Base-by-base conservation (phyloP, 2,329 filamentous ascomycete species). In the Colletotrichum incanum region DNA sequence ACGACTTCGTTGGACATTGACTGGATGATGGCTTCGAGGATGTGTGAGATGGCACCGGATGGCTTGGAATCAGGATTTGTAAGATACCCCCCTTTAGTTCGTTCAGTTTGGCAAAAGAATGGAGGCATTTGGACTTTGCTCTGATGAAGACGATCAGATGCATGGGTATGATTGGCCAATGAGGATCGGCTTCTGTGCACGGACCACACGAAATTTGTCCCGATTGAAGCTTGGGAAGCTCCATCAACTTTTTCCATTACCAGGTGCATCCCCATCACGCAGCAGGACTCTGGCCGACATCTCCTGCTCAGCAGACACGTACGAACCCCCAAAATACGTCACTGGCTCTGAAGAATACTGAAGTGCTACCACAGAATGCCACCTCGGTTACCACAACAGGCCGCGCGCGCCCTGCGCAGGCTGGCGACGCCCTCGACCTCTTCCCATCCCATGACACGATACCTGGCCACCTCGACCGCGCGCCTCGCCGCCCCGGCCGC, bases 401-500 rank as follows among this genome's bases (percentile, higher is more conserved):
- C 72, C 56, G 69, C 67, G 58, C 65, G 68, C 49, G 68, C 65
- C 65, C 62, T 75, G 68, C 68, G 72, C 68, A 71, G 65, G 67
- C 56, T 74, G 41, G 65, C 72, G 45, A 59, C 49, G 28, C 39
- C 72, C 2, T 72, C 73, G n/a, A 66, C 37, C 23, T 14, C 58
- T 34, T 60, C 61, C 2, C 37, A 6, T 20, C 59, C 71, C 34
- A 45, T 71, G 45, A 45, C 72, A 65, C 64, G 63, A 54, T 70
- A 60, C 61, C 61, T 75, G 56, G 67, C 62, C 34, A 73, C 61
- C 12, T 59, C 72, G 41, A 62, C 58, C 14, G 41, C 65, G 16
- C 65, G 49, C 52, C 72, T 68, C 16, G 75, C 77, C 58, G 76
- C 76, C 58, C 76, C 80, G 11, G 73, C 78, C 20, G 77, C 80